These are phyloP conservation scores for Neolentinus lepideus DNA, from an alignment of 1,284 basidiomycete genomes.

Conservation along the genomic window DNA sequence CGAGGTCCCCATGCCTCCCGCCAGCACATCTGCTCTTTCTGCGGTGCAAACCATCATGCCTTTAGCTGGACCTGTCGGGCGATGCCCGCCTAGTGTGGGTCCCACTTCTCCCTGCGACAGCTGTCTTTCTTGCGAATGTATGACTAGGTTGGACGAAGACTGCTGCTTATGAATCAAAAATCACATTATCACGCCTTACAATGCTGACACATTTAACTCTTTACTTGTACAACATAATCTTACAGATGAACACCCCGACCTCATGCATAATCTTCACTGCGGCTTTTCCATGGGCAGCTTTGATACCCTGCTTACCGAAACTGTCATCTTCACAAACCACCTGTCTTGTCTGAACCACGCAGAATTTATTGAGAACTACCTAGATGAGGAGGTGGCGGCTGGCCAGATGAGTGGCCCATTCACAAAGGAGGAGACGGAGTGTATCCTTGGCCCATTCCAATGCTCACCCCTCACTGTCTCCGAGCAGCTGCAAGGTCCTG, in stretches of 20 bases:
- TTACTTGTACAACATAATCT: slow-evolving; percentile 10
- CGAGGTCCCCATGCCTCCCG: too few species aligned
- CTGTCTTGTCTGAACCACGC: slow-evolving; percentile 10
- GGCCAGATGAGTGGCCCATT: slow-evolving; percentile 27
- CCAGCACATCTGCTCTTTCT: not conserved
- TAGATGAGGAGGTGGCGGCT: slow-evolving; percentile 18
- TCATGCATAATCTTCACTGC: slow-evolving; percentile 17
- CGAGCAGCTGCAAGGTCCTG: slow-evolving; percentile 2
- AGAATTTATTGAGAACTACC: slow-evolving; percentile 19
- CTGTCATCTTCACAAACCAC: slow-evolving; percentile 22
- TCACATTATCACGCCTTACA: slow-evolving; percentile 12
- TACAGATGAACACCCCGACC: slow-evolving; percentile 17
- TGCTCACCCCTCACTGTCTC: slow-evolving; percentile 17
- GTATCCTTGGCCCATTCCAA: slow-evolving; percentile 17
- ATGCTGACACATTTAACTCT: slow-evolving; percentile 10
- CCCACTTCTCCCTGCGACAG: not conserved
- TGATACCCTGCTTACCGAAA: slow-evolving; percentile 11
- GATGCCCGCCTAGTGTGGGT: not conserved
- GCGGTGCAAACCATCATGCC: not conserved
- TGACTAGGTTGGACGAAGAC: not conserved
- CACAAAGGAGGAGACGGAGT: slow-evolving; percentile 15
- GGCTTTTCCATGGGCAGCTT: slow-evolving; percentile 28
- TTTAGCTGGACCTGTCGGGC: not conserved
- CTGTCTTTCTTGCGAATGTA: not conserved
- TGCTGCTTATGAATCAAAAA: not conserved